Base-by-base conservation (phyloP, 345 rosid genomes). In the Ailanthus altissimus region DNA sequence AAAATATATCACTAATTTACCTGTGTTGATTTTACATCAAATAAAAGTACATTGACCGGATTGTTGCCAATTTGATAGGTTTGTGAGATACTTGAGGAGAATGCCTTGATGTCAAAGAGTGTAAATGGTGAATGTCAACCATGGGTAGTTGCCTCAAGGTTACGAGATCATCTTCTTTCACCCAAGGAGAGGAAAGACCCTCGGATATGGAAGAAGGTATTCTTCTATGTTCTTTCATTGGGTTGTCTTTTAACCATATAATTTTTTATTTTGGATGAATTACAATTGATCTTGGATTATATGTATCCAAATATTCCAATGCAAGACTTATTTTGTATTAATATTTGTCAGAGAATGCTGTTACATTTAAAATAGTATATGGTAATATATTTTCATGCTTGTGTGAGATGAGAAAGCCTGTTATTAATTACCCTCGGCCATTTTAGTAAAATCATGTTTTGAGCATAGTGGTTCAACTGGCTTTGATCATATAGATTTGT, bases 181-280 rank as follows among this genome's bases (percentile, higher is more conserved):
- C 92, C 97, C 61, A 88, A 84, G 84, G 98, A 94, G 88, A 89
- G 98, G 83, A 95, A 91, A 82, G 88, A 93, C 79, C 90, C 88
- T 75, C 60, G 69, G 76, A 76, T 93, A 66, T 95, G 99, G 99
- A 90, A 85, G 84, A 90, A 86, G 98, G 99, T 93, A 81, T 2
- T 64, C 5, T 43, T 60, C 20, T 57, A 46, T 70, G 32, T 50
- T 42, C 25, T 60, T 78, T 42, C 45, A 74, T 53, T 42, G 10
- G 38, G 16, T 82, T 43, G 20, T 72, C 26, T 56, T 71, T 50
- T 20, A 57, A 71, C 71, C 51, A 21, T 43, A 32, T 12, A 21
- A 78, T 54, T 45, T 58, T 2, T 21, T 36, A 23, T n/a, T 45
- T 43, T 12, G 13, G n/a, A 43, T 43, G 47, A 61, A 60, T n/a